A percentile compares a stretch with the other conserved stretches of the same genome.
Evolutionary conservation across 164 flowering plant genomes (phyloP).

Genomic region (Dillenia suffruticosa): DNA sequence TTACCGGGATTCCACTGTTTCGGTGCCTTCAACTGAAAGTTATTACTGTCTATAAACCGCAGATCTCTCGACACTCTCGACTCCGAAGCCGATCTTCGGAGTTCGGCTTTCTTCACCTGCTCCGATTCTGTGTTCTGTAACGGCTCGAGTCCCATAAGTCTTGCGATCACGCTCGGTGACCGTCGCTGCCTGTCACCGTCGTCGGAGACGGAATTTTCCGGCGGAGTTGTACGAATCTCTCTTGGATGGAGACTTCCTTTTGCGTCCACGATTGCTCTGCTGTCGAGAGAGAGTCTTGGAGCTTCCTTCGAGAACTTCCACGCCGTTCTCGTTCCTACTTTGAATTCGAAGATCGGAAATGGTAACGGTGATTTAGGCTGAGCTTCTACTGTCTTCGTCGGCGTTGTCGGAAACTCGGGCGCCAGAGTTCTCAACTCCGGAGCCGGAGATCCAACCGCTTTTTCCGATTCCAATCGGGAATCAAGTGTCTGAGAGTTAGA

Average conservation of each 20-base stretch:
- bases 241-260: slow-evolving; percentile 65
- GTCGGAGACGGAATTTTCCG: slow-evolving; percentile 8
- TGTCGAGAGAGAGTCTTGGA: slow-evolving; percentile 89
- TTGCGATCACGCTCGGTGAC: slow-evolving; percentile 77
- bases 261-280: slow-evolving; percentile 71
- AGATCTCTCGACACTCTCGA: slow-evolving; percentile 66
- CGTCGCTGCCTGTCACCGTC: slow-evolving; percentile 45
- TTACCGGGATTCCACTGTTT: slow-evolving; percentile 10
- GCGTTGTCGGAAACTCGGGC: slow-evolving; percentile 10
- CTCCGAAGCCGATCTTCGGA: slow-evolving; percentile 89
- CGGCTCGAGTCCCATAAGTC: slow-evolving; percentile 80
- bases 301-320: slow-evolving; percentile 78
- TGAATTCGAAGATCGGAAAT: slow-evolving; percentile 48
- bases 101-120: slow-evolving; percentile 42
- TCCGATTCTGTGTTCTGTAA: slow-evolving; percentile 34
- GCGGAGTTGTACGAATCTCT: slow-evolving; percentile 48
- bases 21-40: slow-evolving; percentile 21
- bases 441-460: slow-evolving; percentile 30
- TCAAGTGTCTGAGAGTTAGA: slow-evolving; percentile 29
- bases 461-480: slow-evolving; percentile 29
- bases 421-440: slow-evolving; percentile 23
- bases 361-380: slow-evolving; percentile 27
- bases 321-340: slow-evolving; percentile 54
- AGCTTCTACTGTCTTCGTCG: neutral
- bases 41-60: slow-evolving; percentile 35